phyloP scores from a whole-genome alignment of 108 stramenopile species.

The Cyclotella cryptica region DNA sequence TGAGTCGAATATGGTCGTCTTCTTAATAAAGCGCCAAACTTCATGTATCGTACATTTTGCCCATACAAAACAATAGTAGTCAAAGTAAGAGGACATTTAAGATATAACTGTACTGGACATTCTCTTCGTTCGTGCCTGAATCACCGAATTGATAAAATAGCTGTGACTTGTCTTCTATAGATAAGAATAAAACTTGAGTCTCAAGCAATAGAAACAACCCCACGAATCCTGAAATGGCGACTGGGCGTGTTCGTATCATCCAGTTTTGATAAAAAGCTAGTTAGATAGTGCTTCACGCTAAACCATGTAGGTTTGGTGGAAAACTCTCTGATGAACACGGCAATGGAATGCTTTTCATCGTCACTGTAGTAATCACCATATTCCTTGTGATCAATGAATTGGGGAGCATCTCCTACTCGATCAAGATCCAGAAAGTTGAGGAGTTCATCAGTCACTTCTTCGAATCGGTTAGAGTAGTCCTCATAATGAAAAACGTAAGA shows the following conservation, averaged over 20 bases:
- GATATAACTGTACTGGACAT: too few species aligned
- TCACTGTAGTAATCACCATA: slow-evolving; percentile 34
- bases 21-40: too few species aligned
- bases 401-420: slow-evolving; percentile 23
- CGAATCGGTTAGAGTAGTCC: slow-evolving; percentile 61
- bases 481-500: slow-evolving; percentile 73
- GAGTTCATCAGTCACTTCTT: slow-evolving; percentile 48
- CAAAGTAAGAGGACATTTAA: too few species aligned
- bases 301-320: slow-evolving; percentile 35
- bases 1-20: too few species aligned
- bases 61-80: too few species aligned
- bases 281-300: slow-evolving; percentile 19
- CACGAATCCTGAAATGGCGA: background rate
- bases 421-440: slow-evolving; percentile 67
- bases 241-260: background rate
- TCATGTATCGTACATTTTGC: too few species aligned
- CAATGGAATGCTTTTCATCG: slow-evolving; percentile 7
- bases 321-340: slow-evolving; percentile 29
- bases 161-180: too few species aligned
- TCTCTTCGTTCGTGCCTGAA: too few species aligned
- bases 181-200: too few species aligned
- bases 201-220: background rate
- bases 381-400: slow-evolving; percentile 29
- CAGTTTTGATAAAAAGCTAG: background rate
- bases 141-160: too few species aligned